Evolutionary conservation across 2,329 filamentous ascomycete genomes (phyloP), one percentile per base, ranked within the genome.

Genomic region (Huntiella omanensis): DNA sequence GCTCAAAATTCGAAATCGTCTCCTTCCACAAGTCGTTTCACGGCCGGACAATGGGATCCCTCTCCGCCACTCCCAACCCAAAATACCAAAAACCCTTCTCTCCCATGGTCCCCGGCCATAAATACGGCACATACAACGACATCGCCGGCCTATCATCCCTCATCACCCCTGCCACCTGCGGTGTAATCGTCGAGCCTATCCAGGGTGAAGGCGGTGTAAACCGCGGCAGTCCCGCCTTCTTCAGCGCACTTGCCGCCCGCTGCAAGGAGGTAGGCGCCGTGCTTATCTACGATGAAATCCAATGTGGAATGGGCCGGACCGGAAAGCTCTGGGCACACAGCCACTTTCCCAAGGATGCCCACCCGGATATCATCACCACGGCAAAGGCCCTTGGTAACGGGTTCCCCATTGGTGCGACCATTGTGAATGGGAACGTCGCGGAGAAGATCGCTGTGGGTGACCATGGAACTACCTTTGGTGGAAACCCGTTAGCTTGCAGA

Each of bases 311-410:
- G 33, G 77, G 79, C 19, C 79, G 91, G 45, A 96, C 91, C 1
- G 91, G 91, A 33, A 71, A 69, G 10, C 71, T 98, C 55, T 98
- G 91, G 91, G 91, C 91, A 0, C 88, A 98, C 58, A 70, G 70
- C 8, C 68, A 70, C 49, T 70, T 91, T 17, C 80, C 83, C 33
- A 66, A 70, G 54, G 78, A 83, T 53, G 85, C 86, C 1, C 91
- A 98, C 59, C 91, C 91, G 5, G 91, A 98, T 56, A 80, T 98
- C 53, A 64, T 98, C 52, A 95, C 88, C 11, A 88, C 83, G 0
- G 91, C 91, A 48, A 98, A 98, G 67, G 91, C 91, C 1, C 76
- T 98, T 2, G 91, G 91, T 12, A 98, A 98, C 57, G 91, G 91
- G 4, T 88, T 95, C 61, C 91, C 91, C 41, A 87, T 98, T 53